Base-by-base conservation (phyloP, 306 rosid species). In the Castanea mollissima region DNA sequence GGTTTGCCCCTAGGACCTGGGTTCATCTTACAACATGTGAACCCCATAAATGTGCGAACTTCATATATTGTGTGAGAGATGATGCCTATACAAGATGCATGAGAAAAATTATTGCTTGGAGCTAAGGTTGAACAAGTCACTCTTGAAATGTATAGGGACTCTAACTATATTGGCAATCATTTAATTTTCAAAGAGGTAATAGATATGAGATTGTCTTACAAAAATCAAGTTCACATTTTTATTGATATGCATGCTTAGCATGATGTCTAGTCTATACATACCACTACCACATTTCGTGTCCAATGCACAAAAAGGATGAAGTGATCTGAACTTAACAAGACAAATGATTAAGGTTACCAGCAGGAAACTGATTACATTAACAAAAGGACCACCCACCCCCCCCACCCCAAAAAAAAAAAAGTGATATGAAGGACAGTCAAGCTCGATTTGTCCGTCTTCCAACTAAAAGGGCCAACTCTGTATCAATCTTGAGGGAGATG, bases 381-480 rank as follows among this genome's bases (percentile, higher is more conserved):
- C 52, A 35, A 35, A 3, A 34, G 51, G 35, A 32, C 0, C 13
- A 0, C 46, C 46, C 32, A 4, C 32, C 0, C 32, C 32, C 4
- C 32, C 34, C 34, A 1, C 34, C 34, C 34, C 0, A 2, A 21
- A 79, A 51, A 57, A 58, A 68, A 78, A 55, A 49, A 34, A 72
- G 74, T 56, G 74, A 54, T 0, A 25, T 11, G 83, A 62, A 65
- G 59, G n/a, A 44, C 31, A 46, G 55, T 91, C 86, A 91, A 16
- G 99, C 98, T 77, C 98, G 83, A 73, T 93, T 92, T 1, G 99
- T 95, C 62, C 96, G 95, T 80, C 89, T 91, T 82, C 98, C 99
- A 74, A 95, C 98, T 89, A 79, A 69, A 74, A 91, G 99, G 55
- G 99, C 98, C 82, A 92, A 88, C 79, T 92, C 99, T 0, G 96